phyloP scores from a whole-genome alignment of 179 eudicot genomes.

The Beta macrorhiza region DNA sequence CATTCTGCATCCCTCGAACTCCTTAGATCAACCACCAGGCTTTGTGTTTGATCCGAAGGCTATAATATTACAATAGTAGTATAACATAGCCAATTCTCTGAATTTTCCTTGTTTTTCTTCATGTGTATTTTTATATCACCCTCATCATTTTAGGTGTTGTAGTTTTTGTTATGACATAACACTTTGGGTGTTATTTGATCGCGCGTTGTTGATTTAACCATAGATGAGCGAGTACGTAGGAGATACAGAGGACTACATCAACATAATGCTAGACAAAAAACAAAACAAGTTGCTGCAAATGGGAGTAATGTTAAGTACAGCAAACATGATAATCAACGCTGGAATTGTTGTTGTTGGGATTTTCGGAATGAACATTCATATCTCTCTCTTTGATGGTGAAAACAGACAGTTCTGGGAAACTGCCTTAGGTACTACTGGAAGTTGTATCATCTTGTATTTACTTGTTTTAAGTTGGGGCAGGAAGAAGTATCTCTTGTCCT shows the following conservation, averaged over 20 bases:
- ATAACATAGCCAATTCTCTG: too few relatives aligned
- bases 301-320: constrained; percentile 62
- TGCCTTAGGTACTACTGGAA: constrained; percentile 33
- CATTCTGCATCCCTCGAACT: too few relatives aligned
- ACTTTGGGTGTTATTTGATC: not conserved
- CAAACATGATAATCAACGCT: constrained; percentile 50
- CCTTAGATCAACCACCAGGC: too few relatives aligned
- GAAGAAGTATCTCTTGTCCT: constrained; percentile 28
- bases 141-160: not conserved
- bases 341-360: constrained; percentile 51
- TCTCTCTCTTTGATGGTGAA: constrained; percentile 28
- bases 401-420: constrained; percentile 41
- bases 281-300: constrained; percentile 62
- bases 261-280: constrained; percentile 66
- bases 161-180: not conserved
- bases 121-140: too few relatives aligned
- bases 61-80: too few relatives aligned
- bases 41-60: too few relatives aligned
- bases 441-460: constrained; percentile 36
- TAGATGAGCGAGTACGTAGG: constrained; percentile 62
- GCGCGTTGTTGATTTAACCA: not conserved
- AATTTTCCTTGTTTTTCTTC: too few relatives aligned
- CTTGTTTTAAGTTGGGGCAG: constrained; percentile 51
- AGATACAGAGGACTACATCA: constrained; percentile 60
- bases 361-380: constrained; percentile 57